phyloP scores from a whole-genome alignment of 2,329 filamentous ascomycete species.

The Colletotrichum incanum region DNA sequence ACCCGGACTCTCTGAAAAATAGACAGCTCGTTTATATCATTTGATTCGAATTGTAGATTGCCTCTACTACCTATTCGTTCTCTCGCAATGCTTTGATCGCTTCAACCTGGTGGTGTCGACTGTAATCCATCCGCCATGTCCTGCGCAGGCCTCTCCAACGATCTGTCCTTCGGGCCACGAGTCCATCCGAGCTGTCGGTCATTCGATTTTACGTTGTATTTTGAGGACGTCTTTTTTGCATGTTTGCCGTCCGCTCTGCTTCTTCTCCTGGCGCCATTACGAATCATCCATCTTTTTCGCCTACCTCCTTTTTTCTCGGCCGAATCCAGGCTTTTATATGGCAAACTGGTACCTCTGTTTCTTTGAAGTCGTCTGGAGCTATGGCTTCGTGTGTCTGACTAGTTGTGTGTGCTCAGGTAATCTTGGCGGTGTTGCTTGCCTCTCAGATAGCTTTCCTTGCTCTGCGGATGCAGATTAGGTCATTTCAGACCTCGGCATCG shows the following conservation, averaged over 20 bases:
- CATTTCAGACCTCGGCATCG: constrained; percentile 42
- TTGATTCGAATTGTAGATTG: neutral
- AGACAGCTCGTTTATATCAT: neutral
- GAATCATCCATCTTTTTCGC: constrained; percentile 16
- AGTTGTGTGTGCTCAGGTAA: constrained; percentile 27
- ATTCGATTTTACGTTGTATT: constrained; percentile 50
- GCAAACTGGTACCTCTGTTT: constrained; percentile 42
- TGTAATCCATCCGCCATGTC: constrained; percentile 2
- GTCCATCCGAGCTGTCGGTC: constrained; percentile 46
- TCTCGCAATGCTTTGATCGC: neutral
- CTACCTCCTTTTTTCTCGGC: constrained; percentile 23
- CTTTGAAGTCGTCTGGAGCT: no score
- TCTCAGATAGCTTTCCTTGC: constrained; percentile 44
- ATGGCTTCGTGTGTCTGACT: neutral
- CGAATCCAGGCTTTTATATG: constrained; percentile 21
- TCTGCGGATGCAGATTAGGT: constrained; percentile 27
- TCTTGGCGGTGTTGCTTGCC: constrained; percentile 37
- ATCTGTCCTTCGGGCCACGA: constrained; percentile 46
- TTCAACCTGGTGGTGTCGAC: neutral
- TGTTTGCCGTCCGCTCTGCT: constrained; percentile 44
- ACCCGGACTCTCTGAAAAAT: neutral
- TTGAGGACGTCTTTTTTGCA: constrained; percentile 49
- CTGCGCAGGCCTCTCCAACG: constrained; percentile 7
- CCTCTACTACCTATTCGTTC: neutral
- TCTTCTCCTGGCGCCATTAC: constrained; percentile 41